A percentile compares a stretch with the other conserved stretches of the same genome.
Evolutionary conservation across 1,284 basidiomycete species (phyloP).

Genomic region (Butyriboletus regius): DNA sequence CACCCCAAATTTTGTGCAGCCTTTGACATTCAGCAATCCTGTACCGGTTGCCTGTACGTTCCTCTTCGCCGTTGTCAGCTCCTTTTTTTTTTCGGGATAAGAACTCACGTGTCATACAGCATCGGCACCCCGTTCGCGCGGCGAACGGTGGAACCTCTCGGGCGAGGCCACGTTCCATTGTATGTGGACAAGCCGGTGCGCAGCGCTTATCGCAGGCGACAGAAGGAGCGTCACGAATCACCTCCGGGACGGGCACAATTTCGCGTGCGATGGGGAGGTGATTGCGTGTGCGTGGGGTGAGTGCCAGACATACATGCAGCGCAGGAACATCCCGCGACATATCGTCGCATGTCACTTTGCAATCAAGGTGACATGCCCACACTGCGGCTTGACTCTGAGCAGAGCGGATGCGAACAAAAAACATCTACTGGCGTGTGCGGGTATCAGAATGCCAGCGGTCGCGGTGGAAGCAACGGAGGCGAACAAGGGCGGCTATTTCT

Average conservation of each 20-base stretch:
- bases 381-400: constrained; percentile 19
- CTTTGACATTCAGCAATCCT: not conserved
- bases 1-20: not conserved
- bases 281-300: constrained; percentile 16
- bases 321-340: constrained; percentile 26
- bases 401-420: constrained; percentile 26
- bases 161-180: constrained; percentile 14
- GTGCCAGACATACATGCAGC: constrained; percentile 19
- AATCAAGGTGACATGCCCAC: constrained; percentile 17
- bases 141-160: constrained; percentile 8
- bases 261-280: constrained; percentile 16
- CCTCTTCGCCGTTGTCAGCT: not conserved
- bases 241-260: constrained; percentile 20
- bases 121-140: constrained; percentile 1
- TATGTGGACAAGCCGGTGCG: constrained; percentile 18
- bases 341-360: constrained; percentile 24
- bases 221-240: constrained; percentile 19
- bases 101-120: constrained; percentile 15
- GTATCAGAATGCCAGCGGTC: not conserved
- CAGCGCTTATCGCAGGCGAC: constrained; percentile 17
- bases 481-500: constrained; percentile 6
- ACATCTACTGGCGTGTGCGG: constrained; percentile 15
- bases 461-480: not conserved
- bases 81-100: not conserved
- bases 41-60: constrained; percentile 14